These are phyloP conservation scores for Colletotrichum sp. DNA, from an alignment of 2,329 filamentous ascomycete species.

Conservation along the genomic window DNA sequence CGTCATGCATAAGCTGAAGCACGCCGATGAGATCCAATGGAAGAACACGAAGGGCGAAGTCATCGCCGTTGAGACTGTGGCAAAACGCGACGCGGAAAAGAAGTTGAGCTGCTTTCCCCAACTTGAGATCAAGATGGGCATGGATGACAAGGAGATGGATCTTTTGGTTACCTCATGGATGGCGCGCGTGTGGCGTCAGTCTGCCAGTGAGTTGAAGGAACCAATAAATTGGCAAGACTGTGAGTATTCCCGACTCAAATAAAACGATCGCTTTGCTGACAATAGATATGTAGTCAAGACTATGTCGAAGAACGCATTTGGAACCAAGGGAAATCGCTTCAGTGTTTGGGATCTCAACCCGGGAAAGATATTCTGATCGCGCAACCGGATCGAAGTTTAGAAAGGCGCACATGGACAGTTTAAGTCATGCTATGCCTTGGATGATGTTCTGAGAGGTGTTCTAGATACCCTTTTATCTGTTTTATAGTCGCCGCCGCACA, in stretches of 20 bases:
- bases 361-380: background rate
- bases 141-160: slow-evolving; percentile 31
- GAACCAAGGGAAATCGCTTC: background rate
- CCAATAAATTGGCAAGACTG: slow-evolving; percentile 29
- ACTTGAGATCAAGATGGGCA: slow-evolving; percentile 23
- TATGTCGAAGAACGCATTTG: background rate
- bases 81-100: slow-evolving; percentile 24
- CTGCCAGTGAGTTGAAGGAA: slow-evolving; percentile 25
- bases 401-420: rapidly evolving
- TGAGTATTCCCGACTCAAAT: background rate
- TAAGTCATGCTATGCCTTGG: background rate
- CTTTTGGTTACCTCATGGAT: slow-evolving; percentile 33
- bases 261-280: background rate
- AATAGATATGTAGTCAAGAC: background rate
- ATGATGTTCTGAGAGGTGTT: background rate
- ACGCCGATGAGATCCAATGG: slow-evolving; percentile 28
- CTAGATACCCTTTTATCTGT: background rate
- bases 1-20: slow-evolving; percentile 24
- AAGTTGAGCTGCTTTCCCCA: slow-evolving; percentile 22
- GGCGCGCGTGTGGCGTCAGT: slow-evolving; percentile 31
- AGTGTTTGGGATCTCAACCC: background rate
- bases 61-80: slow-evolving; percentile 29
- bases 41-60: slow-evolving; percentile 24
- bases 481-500: background rate
- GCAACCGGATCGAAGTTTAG: background rate